These are phyloP conservation scores for Sphaerulina vaccinii DNA, from an alignment of 2,329 filamentous ascomycete genomes.

Conservation along the genomic window DNA sequence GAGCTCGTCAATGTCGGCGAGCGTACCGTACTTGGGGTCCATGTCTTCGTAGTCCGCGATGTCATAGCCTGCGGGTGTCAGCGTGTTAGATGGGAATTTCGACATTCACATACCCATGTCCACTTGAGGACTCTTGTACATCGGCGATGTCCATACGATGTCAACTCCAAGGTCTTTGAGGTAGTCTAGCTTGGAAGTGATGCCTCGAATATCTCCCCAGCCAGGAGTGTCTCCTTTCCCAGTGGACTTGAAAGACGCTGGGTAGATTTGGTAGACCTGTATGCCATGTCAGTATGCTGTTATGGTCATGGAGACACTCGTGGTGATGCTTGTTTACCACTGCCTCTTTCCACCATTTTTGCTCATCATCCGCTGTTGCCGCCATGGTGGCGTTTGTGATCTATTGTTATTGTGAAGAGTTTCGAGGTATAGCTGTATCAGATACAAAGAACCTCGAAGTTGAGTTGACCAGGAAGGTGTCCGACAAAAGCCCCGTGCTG, in stretches of 20 bases:
- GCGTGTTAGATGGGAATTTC: neutral
- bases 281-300: neutral
- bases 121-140: constrained; percentile 42
- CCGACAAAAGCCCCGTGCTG: no score
- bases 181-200: constrained; percentile 65
- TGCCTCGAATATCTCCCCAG: constrained; percentile 64
- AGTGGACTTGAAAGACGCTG: constrained; percentile 59
- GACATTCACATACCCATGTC: constrained; percentile 13
- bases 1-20: constrained; percentile 48
- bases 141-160: constrained; percentile 66
- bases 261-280: constrained; percentile 53
- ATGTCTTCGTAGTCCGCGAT: constrained; percentile 50
- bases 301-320: neutral
- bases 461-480: no score
- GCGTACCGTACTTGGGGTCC: constrained; percentile 48
- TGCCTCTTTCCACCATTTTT: constrained; percentile 42
- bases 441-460: no score
- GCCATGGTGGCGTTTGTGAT: constrained; percentile 8
- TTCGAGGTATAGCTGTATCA: no score
- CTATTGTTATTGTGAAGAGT: no score
- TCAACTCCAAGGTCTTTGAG: constrained; percentile 62
- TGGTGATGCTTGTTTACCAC: constrained; percentile 20
- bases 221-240: constrained; percentile 53
- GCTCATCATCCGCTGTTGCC: neutral
- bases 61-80: constrained; percentile 45